A percentile compares a stretch with the other conserved stretches of the same genome.
Evolutionary conservation across 31 red algal genomes (phyloP).

Genomic region (Endocladia muricata): DNA sequence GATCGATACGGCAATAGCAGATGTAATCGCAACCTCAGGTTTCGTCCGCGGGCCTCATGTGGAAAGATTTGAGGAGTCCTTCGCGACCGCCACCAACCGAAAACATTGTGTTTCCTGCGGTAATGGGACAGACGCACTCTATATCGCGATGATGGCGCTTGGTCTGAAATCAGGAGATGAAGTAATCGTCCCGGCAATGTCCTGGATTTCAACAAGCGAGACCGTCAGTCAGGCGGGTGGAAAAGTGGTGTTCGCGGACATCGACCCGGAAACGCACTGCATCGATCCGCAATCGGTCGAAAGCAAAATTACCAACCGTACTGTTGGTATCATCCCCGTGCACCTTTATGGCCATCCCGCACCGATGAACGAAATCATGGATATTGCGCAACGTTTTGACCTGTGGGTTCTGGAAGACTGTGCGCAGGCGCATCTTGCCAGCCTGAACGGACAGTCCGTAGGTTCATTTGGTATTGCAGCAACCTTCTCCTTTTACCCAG

Average conservation of each 20-base stretch:
- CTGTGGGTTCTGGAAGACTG: neutral
- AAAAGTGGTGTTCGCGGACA: neutral
- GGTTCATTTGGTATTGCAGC: constrained; percentile 1
- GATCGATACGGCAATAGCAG: no score
- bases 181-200: no score
- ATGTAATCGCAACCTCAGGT: no score
- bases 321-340: constrained; percentile 15
- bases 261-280: neutral
- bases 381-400: neutral
- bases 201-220: no score
- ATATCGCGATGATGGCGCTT: no score
- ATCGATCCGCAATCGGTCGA: constrained; percentile 2
- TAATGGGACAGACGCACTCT: no score
- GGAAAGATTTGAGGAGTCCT: no score
- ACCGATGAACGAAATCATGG: neutral
- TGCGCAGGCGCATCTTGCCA: neutral
- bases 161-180: no score
- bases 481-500: neutral
- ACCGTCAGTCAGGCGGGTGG: no score
- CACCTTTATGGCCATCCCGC: constrained; percentile 13
- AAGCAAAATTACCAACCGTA: neutral
- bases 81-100: no score
- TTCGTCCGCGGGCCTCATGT: no score
- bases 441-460: neutral
- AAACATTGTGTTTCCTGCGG: no score